Percentiles rank a stretch among this genome's conserved stretches.
phyloP scores from a whole-genome alignment of 2,329 filamentous ascomycete genomes.

The Lachnellula hyalina region DNA sequence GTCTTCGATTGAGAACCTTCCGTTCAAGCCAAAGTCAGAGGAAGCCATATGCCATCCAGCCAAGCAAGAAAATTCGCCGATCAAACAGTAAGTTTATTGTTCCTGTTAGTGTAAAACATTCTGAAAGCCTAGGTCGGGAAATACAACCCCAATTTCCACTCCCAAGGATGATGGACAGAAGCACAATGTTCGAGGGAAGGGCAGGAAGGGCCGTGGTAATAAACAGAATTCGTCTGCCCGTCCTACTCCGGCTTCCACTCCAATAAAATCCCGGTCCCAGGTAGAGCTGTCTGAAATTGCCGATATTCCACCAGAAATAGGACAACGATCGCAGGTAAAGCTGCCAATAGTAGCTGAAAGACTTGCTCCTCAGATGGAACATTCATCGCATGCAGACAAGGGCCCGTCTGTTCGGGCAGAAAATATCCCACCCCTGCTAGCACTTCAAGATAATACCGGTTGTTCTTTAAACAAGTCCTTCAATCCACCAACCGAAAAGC shows the following conservation, averaged over 20 bases:
- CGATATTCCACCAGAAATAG: background rate
- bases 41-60: background rate
- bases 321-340: background rate
- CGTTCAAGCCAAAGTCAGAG: background rate
- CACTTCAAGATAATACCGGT: too few species aligned
- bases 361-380: too few species aligned
- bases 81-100: background rate
- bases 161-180: background rate
- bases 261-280: background rate
- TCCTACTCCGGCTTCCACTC: background rate
- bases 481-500: too few species aligned
- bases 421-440: too few species aligned
- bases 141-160: background rate
- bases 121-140: background rate
- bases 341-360: too few species aligned
- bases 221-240: conserved; percentile 1
- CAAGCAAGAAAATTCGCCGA: background rate
- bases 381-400: too few species aligned
- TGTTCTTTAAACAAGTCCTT: too few species aligned
- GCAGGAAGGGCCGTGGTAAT: background rate
- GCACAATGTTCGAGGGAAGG: background rate
- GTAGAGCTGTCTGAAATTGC: background rate
- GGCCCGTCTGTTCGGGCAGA: too few species aligned
- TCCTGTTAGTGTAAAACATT: background rate
- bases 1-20: background rate